Conservation (phyloP, 2,329 filamentous ascomycete species). For the Phyllachora maydis region DNA sequence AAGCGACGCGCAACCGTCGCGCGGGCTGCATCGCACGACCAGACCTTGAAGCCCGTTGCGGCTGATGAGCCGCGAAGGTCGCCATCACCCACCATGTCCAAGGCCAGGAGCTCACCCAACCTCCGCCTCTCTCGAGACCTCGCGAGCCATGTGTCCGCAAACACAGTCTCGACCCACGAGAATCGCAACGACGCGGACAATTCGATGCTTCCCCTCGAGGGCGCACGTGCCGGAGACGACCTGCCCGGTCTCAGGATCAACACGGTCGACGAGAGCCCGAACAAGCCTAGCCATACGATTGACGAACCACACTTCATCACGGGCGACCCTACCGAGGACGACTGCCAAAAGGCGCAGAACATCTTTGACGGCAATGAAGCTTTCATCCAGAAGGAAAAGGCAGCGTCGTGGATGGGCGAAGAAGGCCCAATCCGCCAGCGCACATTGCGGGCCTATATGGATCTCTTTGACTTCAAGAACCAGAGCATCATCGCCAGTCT, state of each 20-base stretch:
- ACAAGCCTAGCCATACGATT: constrained; percentile 24
- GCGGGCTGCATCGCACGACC: constrained; percentile 2
- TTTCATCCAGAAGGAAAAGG: constrained; percentile 57
- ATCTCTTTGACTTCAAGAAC: constrained; percentile 69
- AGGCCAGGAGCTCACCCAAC: constrained; percentile 9
- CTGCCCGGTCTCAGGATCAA: constrained; percentile 23
- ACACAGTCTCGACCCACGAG: too few species aligned
- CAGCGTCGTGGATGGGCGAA: constrained; percentile 78
- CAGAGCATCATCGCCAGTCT: constrained; percentile 63
- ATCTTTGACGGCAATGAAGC: constrained; percentile 76
- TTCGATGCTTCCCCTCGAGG: constrained; percentile 21
- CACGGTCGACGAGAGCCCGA: constrained; percentile 15
- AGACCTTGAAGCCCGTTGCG: constrained; percentile 3
- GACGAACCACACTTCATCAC: constrained; percentile 37
- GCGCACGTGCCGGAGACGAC: constrained; percentile 13
- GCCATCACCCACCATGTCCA: constrained; percentile 7
- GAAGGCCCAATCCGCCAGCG: constrained; percentile 36
- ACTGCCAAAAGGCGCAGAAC: constrained; percentile 56
- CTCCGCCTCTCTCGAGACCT: constrained; percentile 4
- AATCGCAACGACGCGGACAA: constrained; percentile 11
- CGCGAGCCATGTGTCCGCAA: too few species aligned
- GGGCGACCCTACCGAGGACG: constrained; percentile 42
- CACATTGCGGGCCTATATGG: constrained; percentile 64
- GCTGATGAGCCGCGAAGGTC: constrained; percentile 5
- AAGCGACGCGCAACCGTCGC: constrained; percentile 5